Evolutionary conservation across 441 rosid species (phyloP).

Genomic region (Flueggea neowawraea): DNA sequence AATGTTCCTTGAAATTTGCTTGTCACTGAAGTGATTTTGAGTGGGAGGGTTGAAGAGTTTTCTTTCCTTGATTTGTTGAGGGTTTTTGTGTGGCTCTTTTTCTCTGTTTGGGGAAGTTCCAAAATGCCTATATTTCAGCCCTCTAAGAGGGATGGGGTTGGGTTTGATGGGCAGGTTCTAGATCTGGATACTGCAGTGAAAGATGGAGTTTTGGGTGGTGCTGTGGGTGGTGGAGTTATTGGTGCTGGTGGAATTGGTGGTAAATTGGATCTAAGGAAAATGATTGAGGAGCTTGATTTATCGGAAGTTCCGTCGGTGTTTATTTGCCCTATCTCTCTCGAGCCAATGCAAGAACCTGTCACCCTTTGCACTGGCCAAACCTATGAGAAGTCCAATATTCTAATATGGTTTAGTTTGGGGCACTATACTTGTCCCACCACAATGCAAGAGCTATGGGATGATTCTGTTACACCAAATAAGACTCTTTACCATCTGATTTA

Average conservation of each 20-base stretch:
- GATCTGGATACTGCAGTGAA: conserved; percentile 89
- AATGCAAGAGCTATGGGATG: conserved; percentile 98
- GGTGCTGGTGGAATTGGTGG: conserved; percentile 27
- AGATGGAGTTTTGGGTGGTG: conserved; percentile 74
- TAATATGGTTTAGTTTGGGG: conserved; percentile 79
- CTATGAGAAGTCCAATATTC: conserved; percentile 81
- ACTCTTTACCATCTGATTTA: conserved; percentile 76
- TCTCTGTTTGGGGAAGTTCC: conserved; percentile 7
- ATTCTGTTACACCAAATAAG: conserved; percentile 70
- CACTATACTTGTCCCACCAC: conserved; percentile 91
- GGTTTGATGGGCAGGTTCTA: conserved; percentile 60
- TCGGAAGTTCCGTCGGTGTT: conserved; percentile 72
- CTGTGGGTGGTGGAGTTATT: conserved; percentile 27
- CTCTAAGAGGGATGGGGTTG: conserved; percentile 32
- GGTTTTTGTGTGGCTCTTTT: not conserved
- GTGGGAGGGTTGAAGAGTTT: conserved; percentile 7
- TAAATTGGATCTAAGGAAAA: conserved; percentile 77
- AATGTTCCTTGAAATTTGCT: conserved; percentile 35
- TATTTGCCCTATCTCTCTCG: conserved; percentile 90
- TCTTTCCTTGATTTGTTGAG: not conserved
- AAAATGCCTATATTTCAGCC: conserved; percentile 62
- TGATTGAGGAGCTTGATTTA: conserved; percentile 77
- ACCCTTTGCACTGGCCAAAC: conserved; percentile 96
- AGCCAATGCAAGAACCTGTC: conserved; percentile 94
- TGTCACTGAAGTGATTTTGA: conserved; percentile 24